These are phyloP conservation scores for Ophiostoma fasciatum DNA, from an alignment of 2,329 filamentous ascomycete genomes.

Conservation along the genomic window DNA sequence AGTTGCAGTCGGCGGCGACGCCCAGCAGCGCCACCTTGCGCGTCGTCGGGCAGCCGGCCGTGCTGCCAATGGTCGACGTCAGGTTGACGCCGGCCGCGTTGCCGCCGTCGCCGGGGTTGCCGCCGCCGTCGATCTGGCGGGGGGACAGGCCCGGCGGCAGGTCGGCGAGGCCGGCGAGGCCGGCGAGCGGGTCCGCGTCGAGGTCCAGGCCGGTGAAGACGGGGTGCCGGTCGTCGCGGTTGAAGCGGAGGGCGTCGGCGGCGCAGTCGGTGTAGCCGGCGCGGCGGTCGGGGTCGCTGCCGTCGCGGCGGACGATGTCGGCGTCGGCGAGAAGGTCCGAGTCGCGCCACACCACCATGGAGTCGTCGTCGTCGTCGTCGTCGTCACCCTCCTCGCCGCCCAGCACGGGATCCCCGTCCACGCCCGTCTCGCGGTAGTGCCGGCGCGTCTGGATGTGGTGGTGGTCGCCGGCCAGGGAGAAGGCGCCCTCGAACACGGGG, in stretches of 20 bases:
- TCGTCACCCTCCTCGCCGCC: slow-evolving; percentile 45
- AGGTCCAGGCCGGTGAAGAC: slow-evolving; percentile 40
- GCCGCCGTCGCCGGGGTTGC: slow-evolving; percentile 46
- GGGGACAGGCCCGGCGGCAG: slow-evolving; percentile 49
- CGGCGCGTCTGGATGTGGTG: slow-evolving; percentile 72
- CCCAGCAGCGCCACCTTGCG: slow-evolving; percentile 84
- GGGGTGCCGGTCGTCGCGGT: slow-evolving; percentile 56
- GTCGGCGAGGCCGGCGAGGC: slow-evolving; percentile 32
- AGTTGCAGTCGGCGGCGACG: slow-evolving; percentile 85
- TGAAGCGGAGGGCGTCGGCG: slow-evolving; percentile 68
- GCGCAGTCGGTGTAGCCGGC: slow-evolving; percentile 37
- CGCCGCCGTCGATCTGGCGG: slow-evolving; percentile 53
- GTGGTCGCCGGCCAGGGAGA: slow-evolving; percentile 64
- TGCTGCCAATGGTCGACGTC: slow-evolving; percentile 61
- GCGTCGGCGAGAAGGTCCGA: slow-evolving; percentile 52
- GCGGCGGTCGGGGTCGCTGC: slow-evolving; percentile 11
- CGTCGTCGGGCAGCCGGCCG: slow-evolving; percentile 74
- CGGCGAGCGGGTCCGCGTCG: slow-evolving; percentile 17
- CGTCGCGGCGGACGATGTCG: slow-evolving; percentile 7
- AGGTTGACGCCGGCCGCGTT: slow-evolving; percentile 73
- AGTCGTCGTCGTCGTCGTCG: slow-evolving; percentile 39
- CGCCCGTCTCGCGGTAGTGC: slow-evolving; percentile 59
- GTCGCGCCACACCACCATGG: slow-evolving; percentile 85
- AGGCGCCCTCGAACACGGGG: slow-evolving; percentile 83
- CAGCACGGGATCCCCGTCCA: slow-evolving; percentile 54